Percentiles rank a stretch among this genome's conserved stretches.
Conservation (phyloP, 257 asterid species). For the Ballota nigra region DNA sequence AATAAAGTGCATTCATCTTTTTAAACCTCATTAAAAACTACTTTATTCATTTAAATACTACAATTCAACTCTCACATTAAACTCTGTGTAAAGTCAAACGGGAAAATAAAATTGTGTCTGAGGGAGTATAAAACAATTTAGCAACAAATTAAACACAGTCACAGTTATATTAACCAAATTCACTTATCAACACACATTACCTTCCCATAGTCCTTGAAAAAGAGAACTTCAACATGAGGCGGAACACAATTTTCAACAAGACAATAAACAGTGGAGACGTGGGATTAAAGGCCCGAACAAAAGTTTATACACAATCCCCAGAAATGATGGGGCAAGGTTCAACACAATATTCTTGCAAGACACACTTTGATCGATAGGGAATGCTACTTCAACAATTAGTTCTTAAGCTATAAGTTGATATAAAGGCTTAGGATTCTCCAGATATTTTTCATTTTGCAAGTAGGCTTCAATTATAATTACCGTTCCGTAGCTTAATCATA, state of each 20-base stretch:
- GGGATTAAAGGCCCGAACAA: not conserved
- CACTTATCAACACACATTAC: not conserved
- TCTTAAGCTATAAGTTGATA: not conserved
- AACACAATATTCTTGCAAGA: not conserved
- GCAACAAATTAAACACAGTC: not conserved
- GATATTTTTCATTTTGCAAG: not conserved
- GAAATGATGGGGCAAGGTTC: not conserved
- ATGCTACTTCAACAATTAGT: not conserved
- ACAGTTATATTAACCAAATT: not conserved
- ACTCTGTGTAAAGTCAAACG: too few relatives aligned
- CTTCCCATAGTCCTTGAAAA: not conserved
- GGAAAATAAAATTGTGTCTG: too few relatives aligned
- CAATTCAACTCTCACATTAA: too few relatives aligned
- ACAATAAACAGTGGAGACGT: not conserved
- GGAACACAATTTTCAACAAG: not conserved
- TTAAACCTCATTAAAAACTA: too few relatives aligned
- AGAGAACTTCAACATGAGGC: not conserved
- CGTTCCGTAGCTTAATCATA: not conserved
- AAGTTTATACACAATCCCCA: not conserved
- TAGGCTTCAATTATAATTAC: not conserved
- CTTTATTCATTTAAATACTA: too few relatives aligned
- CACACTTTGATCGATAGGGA: not conserved
- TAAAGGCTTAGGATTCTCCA: not conserved
- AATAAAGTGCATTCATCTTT: too few relatives aligned
- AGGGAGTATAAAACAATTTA: not conserved